phyloP scores from a whole-genome alignment of 2,329 filamentous ascomycete genomes.

The Alternaria viburni region DNA sequence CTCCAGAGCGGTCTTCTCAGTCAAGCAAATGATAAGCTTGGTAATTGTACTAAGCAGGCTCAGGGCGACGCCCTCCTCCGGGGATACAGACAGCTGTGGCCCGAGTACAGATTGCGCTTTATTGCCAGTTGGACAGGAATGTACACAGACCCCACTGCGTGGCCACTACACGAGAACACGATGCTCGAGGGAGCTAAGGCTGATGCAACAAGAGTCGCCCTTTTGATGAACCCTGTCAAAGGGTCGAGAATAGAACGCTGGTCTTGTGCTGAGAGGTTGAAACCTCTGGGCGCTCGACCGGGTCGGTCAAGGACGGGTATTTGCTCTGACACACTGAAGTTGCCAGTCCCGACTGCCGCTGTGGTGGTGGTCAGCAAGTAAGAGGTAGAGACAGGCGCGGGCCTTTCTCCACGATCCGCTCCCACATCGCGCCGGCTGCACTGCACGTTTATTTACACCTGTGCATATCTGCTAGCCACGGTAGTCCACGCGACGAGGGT shows the following conservation, averaged over 20 bases:
- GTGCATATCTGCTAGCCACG: conserved; percentile 42
- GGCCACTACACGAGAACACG: conserved; percentile 30
- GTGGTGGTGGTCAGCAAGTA: conserved; percentile 47
- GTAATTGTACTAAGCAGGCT: not conserved
- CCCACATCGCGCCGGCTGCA: conserved; percentile 49
- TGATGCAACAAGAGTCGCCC: conserved; percentile 23
- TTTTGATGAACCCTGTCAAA: conserved; percentile 11
- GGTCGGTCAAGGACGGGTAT: conserved; percentile 11
- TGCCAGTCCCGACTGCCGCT: conserved; percentile 5
- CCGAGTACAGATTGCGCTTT: conserved; percentile 42
- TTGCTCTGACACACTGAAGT: conserved; percentile 4
- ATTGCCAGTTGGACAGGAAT: conserved; percentile 37
- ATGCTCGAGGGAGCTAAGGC: conserved; percentile 29
- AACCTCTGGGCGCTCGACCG: conserved; percentile 4
- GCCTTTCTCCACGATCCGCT: conserved; percentile 46
- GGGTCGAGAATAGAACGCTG: conserved; percentile 13
- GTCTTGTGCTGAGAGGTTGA: not conserved
- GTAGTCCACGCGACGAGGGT: conserved; percentile 44
- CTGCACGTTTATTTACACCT: conserved; percentile 51
- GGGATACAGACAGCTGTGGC: conserved; percentile 24
- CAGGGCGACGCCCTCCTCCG: conserved; percentile 9
- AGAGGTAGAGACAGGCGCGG: conserved; percentile 41
- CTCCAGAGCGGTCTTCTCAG: not conserved
- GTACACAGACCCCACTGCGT: conserved; percentile 42
- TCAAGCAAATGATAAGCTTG: not conserved